phyloP scores from a whole-genome alignment of 176 grass and related monocot genomes.

The Saccharum spontaneum region DNA sequence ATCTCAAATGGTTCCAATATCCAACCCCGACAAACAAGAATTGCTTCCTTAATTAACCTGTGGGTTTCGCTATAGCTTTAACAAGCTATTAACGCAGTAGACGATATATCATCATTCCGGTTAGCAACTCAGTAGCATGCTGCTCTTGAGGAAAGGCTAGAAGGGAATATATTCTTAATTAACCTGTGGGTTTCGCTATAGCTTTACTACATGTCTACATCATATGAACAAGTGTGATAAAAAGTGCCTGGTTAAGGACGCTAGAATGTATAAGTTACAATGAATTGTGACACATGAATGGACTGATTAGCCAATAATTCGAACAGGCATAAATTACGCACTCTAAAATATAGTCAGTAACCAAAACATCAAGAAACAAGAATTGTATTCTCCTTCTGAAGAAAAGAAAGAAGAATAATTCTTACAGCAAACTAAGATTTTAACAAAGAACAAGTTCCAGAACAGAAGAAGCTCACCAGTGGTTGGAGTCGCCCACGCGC shows the following conservation, averaged over 20 bases:
- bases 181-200: not conserved
- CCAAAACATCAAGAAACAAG: not conserved
- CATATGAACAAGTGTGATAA: not conserved
- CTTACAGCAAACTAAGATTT: not conserved
- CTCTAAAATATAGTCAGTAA: not conserved
- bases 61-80: not conserved
- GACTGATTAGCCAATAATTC: not conserved
- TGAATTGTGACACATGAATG: not conserved
- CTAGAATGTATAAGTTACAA: not conserved
- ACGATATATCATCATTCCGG: not conserved
- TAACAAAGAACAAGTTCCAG: not conserved
- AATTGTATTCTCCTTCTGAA: not conserved
- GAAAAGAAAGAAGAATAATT: not conserved
- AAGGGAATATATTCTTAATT: not conserved
- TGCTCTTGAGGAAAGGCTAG: not conserved
- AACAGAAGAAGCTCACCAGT: conserved; percentile 51
- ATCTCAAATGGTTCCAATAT: not conserved
- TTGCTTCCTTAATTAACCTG: no score
- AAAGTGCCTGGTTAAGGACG: not conserved
- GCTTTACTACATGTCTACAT: not conserved
- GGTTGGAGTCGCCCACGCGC: conserved; percentile 82
- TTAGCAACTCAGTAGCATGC: conserved; percentile 1
- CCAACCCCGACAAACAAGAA: not conserved
- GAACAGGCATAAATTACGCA: not conserved
- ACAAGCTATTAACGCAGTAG: not conserved